Percentiles rank a stretch among this genome's conserved stretches.
Conservation (phyloP, 495 filamentous ascomycete species). For the Penicillium steckii region DNA sequence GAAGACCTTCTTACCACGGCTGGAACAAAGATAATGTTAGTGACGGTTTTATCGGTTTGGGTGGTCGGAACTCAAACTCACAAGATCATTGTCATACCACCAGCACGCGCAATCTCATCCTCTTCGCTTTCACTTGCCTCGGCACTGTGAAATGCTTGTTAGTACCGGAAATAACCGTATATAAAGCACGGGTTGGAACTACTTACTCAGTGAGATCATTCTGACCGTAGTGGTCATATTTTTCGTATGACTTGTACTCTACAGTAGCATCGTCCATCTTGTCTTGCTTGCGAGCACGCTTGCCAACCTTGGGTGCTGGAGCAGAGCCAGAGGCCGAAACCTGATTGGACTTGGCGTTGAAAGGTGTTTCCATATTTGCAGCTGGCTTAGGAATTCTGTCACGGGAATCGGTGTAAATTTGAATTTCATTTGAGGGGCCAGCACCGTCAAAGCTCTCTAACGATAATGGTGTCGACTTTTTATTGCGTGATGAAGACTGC, state of each 20-base stretch:
- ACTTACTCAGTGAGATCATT: background rate
- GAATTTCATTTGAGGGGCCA: conserved; percentile 53
- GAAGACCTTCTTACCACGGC: conserved; percentile 89
- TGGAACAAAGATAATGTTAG: conserved; percentile 28
- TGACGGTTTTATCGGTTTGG: conserved; percentile 56
- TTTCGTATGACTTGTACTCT: background rate
- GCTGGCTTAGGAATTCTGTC: conserved; percentile 78
- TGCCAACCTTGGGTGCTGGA: background rate
- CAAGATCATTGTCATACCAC: conserved; percentile 18
- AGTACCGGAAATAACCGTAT: background rate
- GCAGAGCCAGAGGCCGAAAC: background rate
- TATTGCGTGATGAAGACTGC: conserved; percentile 31
- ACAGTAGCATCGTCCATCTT: background rate
- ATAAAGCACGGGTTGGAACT: no score
- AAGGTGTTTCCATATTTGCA: conserved; percentile 68
- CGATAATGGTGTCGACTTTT: conserved; percentile 60
- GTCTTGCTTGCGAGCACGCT: background rate
- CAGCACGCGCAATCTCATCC: background rate
- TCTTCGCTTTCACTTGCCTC: background rate
- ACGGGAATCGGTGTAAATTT: conserved; percentile 87
- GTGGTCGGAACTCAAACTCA: conserved; percentile 22
- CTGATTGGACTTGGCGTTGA: conserved; percentile 51
- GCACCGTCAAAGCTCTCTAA: conserved; percentile 52
- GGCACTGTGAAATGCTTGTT: background rate
- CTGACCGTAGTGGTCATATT: background rate